phyloP scores from a whole-genome alignment of 176 grass and related monocot species.

The Carex parvula region DNA sequence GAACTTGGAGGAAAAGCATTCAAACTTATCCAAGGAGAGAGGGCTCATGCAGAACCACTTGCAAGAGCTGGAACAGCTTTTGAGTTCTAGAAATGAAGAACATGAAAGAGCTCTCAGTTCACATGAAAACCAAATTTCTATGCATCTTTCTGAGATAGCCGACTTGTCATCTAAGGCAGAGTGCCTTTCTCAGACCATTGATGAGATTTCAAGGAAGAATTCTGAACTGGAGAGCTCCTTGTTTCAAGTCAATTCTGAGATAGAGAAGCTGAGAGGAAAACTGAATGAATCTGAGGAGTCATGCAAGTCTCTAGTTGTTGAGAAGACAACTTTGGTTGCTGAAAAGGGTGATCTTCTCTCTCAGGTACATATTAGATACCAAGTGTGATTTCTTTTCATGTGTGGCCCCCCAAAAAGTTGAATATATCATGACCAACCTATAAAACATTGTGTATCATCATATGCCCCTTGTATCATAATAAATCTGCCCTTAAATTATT shows the following conservation, averaged over 20 bases:
- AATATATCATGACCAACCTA: not conserved
- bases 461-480: not conserved
- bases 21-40: slow-evolving; percentile 50
- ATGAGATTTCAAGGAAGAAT: slow-evolving; percentile 27
- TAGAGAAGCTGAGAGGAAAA: slow-evolving; percentile 8
- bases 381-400: not conserved
- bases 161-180: slow-evolving; percentile 59
- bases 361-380: slow-evolving; percentile 42
- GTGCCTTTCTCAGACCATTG: slow-evolving; percentile 39
- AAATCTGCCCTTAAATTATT: not conserved
- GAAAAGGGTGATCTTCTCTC: slow-evolving; percentile 55
- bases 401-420: not conserved
- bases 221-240: slow-evolving; percentile 21
- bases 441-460: not conserved
- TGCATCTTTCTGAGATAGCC: slow-evolving; percentile 55
- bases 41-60: slow-evolving; percentile 50
- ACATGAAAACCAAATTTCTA: slow-evolving; percentile 39
- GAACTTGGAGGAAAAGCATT: slow-evolving; percentile 39
- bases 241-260: slow-evolving; percentile 15
- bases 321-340: slow-evolving; percentile 30
- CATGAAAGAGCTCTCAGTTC: slow-evolving; percentile 27
- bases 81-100: slow-evolving; percentile 25
- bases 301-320: slow-evolving; percentile 2
- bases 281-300: slow-evolving; percentile 27
- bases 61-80: slow-evolving; percentile 17